Evolutionary conservation across 148 eudicot genomes (phyloP).

Genomic region (Heliamphora exappendiculata): DNA sequence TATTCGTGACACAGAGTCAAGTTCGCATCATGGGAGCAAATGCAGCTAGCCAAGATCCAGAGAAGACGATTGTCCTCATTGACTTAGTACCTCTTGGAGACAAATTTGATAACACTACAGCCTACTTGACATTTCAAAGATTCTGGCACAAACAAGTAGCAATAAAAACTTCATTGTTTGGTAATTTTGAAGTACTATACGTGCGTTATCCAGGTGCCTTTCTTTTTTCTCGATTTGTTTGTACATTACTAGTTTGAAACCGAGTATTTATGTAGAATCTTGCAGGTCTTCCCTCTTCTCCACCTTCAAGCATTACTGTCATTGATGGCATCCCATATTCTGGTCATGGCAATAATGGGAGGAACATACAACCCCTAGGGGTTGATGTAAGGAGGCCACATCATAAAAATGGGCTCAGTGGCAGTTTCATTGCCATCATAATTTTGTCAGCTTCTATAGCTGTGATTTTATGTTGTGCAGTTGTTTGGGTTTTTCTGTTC

Average conservation of each 20-base stretch:
- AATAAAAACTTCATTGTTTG: constrained; percentile 51
- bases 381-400: constrained; percentile 45
- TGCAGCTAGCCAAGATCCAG: constrained; percentile 53
- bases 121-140: constrained; percentile 47
- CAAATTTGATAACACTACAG: constrained; percentile 57
- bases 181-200: constrained; percentile 67
- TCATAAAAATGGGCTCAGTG: constrained; percentile 36
- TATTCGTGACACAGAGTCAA: constrained; percentile 62
- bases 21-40: constrained; percentile 93
- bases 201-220: constrained; percentile 70
- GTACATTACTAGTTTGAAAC: constrained; percentile 5
- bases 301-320: constrained; percentile 55
- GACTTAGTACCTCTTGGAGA: constrained; percentile 75
- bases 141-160: constrained; percentile 67
- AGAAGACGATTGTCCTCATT: constrained; percentile 59
- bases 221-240: neutral
- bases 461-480: constrained; percentile 33
- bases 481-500: constrained; percentile 55
- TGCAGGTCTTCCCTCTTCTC: constrained; percentile 80
- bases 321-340: constrained; percentile 47
- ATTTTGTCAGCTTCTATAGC: constrained; percentile 53
- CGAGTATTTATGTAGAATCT: neutral
- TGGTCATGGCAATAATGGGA: constrained; percentile 40
- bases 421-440: constrained; percentile 56
- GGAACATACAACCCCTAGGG: constrained; percentile 64